These are phyloP conservation scores for Myochromella boudieri DNA, from an alignment of 768 basidiomycete species.

Conservation along the genomic window DNA sequence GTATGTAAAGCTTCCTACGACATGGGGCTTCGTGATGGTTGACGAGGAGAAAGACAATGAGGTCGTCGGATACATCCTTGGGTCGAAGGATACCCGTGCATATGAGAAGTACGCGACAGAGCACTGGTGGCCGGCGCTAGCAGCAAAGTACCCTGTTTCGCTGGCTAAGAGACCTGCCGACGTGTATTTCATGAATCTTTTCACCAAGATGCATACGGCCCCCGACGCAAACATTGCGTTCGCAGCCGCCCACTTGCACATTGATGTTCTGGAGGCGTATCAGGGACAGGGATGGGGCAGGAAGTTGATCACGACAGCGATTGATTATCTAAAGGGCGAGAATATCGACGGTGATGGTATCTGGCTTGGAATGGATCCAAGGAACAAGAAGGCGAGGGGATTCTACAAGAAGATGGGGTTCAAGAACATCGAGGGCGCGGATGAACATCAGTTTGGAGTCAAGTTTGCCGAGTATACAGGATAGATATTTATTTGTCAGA, in stretches of 20 bases:
- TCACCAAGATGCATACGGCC: constrained; percentile 42
- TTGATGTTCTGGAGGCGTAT: constrained; percentile 66
- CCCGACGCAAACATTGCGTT: constrained; percentile 57
- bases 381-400: constrained; percentile 55
- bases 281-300: constrained; percentile 74
- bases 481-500: constrained; percentile 10
- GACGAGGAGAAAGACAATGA: constrained; percentile 42
- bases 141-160: constrained; percentile 49
- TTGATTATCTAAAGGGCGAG: constrained; percentile 51
- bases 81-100: constrained; percentile 63
- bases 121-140: constrained; percentile 68
- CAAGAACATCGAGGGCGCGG: constrained; percentile 50
- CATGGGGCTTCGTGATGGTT: constrained; percentile 75
- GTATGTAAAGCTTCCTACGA: constrained; percentile 65
- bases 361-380: constrained; percentile 69
- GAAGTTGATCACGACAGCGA: constrained; percentile 54
- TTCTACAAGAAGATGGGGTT: constrained; percentile 72
- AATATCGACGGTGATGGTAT: constrained; percentile 43
- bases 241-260: constrained; percentile 75
- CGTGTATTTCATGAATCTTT: constrained; percentile 37
- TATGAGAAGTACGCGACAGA: constrained; percentile 56
- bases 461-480: constrained; percentile 39
- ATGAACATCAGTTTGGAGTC: constrained; percentile 52
- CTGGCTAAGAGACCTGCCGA: constrained; percentile 42
- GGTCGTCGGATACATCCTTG: constrained; percentile 73